phyloP scores from a whole-genome alignment of 108 stramenopile genomes.

The Nitzschia sp. region DNA sequence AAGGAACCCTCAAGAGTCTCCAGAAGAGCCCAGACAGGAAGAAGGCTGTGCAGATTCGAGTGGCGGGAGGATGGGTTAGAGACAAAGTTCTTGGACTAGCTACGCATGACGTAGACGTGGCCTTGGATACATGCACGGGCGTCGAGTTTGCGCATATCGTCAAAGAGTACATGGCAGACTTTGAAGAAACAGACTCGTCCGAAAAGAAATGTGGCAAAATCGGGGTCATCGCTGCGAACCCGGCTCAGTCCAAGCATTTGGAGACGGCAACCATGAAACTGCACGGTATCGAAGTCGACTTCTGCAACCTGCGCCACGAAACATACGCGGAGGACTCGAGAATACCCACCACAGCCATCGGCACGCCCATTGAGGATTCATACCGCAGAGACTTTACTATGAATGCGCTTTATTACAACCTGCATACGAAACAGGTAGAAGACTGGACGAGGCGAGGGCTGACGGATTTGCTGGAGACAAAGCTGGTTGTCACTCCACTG shows the following conservation, averaged over 20 bases:
- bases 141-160: slow-evolving; percentile 89
- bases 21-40: neutral
- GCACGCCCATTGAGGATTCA: slow-evolving; percentile 92
- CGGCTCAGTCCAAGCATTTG: slow-evolving; percentile 97
- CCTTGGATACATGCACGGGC: slow-evolving; percentile 91
- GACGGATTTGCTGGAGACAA: slow-evolving; percentile 61
- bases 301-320: slow-evolving; percentile 93
- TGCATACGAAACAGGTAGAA: slow-evolving; percentile 76
- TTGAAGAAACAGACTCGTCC: neutral
- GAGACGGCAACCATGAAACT: slow-evolving; percentile 96
- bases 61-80: slow-evolving; percentile 90
- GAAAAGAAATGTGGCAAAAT: slow-evolving; percentile 47
- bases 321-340: slow-evolving; percentile 78
- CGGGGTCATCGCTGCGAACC: slow-evolving; percentile 94
- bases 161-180: slow-evolving; percentile 52
- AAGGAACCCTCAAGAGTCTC: slow-evolving; percentile 5
- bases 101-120: slow-evolving; percentile 93
- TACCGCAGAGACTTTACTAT: slow-evolving; percentile 93
- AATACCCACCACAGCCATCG: slow-evolving; percentile 86
- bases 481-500: slow-evolving; percentile 81
- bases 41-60: slow-evolving; percentile 48
- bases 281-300: slow-evolving; percentile 87
- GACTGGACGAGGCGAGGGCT: slow-evolving; percentile 90
- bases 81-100: slow-evolving; percentile 87
- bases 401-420: slow-evolving; percentile 95